These are phyloP conservation scores for Iberis pinnata DNA, from an alignment of 345 rosid genomes.

Conservation along the genomic window DNA sequence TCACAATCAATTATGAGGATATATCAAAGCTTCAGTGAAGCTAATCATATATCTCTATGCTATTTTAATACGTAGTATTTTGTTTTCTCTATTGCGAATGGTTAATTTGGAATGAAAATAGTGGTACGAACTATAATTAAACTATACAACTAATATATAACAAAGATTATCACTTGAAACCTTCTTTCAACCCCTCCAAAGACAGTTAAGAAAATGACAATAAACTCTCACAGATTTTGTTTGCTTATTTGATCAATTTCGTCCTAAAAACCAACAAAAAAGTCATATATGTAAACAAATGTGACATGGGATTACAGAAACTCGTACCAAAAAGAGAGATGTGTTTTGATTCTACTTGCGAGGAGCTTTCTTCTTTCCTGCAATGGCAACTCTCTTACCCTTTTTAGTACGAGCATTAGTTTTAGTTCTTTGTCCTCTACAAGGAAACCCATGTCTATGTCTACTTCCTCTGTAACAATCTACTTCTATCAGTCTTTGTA, in stretches of 20 bases:
- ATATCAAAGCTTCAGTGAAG: too few relatives aligned
- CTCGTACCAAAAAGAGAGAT: not conserved
- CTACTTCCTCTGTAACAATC: slow-evolving; percentile 54
- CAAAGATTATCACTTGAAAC: too few relatives aligned
- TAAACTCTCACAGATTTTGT: not conserved
- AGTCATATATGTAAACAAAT: not conserved
- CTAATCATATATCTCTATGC: too few relatives aligned
- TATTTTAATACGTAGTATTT: too few relatives aligned
- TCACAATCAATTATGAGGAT: too few relatives aligned
- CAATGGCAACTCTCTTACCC: slow-evolving; percentile 32
- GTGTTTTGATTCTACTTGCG: slow-evolving; percentile 23
- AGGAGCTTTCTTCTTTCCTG: slow-evolving; percentile 39
- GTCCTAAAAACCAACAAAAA: slow-evolving; percentile 2
- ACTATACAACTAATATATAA: too few relatives aligned
- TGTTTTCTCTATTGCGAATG: too few relatives aligned
- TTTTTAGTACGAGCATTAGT: slow-evolving; percentile 47
- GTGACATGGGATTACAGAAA: not conserved
- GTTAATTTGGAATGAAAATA: too few relatives aligned
- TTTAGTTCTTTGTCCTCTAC: slow-evolving; percentile 52
- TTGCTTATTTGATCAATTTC: slow-evolving; percentile 20
- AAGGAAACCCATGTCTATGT: slow-evolving; percentile 45
- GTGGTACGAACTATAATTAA: too few relatives aligned
- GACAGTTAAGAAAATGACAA: not conserved
- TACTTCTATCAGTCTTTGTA: slow-evolving; percentile 44
- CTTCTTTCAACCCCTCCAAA: not conserved